These are phyloP conservation scores for Silene coronaria DNA, from an alignment of 179 eudicot species.

Conservation along the genomic window DNA sequence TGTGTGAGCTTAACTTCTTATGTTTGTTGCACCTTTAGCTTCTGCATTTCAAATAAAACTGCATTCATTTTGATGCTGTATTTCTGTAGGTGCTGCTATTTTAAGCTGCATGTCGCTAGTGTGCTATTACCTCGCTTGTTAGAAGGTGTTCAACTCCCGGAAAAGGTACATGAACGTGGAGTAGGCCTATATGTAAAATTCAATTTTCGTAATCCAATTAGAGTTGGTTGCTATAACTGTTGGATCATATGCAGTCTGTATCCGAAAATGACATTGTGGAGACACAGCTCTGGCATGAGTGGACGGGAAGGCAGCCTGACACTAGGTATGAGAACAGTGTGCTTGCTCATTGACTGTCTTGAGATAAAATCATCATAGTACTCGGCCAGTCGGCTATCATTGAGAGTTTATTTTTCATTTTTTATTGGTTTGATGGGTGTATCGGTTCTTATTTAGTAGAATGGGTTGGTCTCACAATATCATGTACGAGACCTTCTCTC, in stretches of 20 bases:
- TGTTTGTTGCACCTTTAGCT: not conserved
- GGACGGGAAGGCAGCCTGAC: conserved; percentile 1
- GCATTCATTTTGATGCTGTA: not conserved
- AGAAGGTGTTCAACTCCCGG: conserved; percentile 20
- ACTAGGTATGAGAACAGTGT: conserved; percentile 15
- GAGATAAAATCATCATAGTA: too few species aligned
- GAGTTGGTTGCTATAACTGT: not conserved
- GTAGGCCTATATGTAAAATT: too few species aligned
- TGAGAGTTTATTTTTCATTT: too few species aligned
- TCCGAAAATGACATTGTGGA: conserved; percentile 15
- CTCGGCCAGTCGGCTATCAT: too few species aligned
- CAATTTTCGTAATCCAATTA: not conserved
- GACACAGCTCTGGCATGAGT: conserved; percentile 22
- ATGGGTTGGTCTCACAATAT: too few species aligned
- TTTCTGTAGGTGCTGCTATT: conserved; percentile 12
- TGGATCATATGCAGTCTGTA: conserved; percentile 8
- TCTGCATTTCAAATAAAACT: not conserved
- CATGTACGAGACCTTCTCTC: too few species aligned
- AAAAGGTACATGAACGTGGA: conserved; percentile 9
- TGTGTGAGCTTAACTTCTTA: not conserved
- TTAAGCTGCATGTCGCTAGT: conserved; percentile 10
- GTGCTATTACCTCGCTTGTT: conserved; percentile 17
- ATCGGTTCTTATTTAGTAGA: too few species aligned
- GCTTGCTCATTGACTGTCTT: not conserved
- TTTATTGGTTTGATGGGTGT: too few species aligned